Conservation (phyloP, 257 asterid species). For the Petunia axillaris region DNA sequence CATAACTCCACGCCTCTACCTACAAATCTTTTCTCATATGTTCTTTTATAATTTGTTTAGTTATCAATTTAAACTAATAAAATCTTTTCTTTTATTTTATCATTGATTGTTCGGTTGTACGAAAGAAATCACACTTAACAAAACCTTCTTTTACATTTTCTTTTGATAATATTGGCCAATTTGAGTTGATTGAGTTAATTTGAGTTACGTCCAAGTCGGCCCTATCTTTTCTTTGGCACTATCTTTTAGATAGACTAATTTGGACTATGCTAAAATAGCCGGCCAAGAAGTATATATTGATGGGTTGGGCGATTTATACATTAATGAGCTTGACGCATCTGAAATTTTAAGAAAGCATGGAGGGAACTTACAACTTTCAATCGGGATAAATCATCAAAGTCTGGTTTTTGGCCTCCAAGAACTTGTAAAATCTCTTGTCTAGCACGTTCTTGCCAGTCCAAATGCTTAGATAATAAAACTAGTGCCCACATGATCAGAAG, state of each 20-base stretch:
- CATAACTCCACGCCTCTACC: too few relatives aligned
- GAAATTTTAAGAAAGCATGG: not conserved
- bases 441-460: slow-evolving; percentile 39
- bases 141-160: not conserved
- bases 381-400: slow-evolving; percentile 25
- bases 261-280: not conserved
- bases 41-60: not conserved
- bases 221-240: too few relatives aligned
- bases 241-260: too few relatives aligned
- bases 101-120: not conserved
- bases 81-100: not conserved
- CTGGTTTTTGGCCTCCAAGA: slow-evolving; percentile 18
- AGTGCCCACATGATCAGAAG: slow-evolving; percentile 32
- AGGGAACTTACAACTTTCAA: slow-evolving; percentile 27
- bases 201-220: too few relatives aligned
- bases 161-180: too few relatives aligned
- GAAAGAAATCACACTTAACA: not conserved
- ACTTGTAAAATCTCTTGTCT: slow-evolving; percentile 31
- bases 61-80: not conserved
- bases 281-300: not conserved
- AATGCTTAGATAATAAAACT: slow-evolving; percentile 27
- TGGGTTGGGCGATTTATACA: not conserved
- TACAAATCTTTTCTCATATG: not conserved
- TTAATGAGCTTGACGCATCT: not conserved
- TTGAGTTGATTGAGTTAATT: too few relatives aligned